These are phyloP conservation scores for Neurospora sp. DNA, from an alignment of 495 filamentous ascomycete species.

Conservation along the genomic window DNA sequence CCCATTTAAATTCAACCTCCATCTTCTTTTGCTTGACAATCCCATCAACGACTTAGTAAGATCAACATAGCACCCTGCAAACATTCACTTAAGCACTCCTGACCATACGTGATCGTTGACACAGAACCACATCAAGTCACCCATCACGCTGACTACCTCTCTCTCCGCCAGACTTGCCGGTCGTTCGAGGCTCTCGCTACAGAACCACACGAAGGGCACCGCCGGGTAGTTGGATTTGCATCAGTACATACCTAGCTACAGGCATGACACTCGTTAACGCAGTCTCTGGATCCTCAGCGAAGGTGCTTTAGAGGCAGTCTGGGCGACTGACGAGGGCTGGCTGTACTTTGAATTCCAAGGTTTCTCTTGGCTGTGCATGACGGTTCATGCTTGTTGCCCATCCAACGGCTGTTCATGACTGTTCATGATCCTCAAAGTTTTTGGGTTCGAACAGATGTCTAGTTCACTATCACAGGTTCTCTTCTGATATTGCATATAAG, in stretches of 20 bases:
- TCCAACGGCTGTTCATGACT: background rate
- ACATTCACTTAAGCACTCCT: too few species aligned
- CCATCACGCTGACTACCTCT: background rate
- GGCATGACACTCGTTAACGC: background rate
- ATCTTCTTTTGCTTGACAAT: background rate
- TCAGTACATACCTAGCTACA: background rate
- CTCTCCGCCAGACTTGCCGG: background rate
- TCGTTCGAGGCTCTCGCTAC: background rate
- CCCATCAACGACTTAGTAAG: background rate
- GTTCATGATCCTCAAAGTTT: background rate
- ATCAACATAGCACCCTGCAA: too few species aligned
- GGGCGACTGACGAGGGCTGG: background rate
- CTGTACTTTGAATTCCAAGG: background rate
- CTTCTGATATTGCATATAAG: background rate
- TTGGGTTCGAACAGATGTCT: background rate
- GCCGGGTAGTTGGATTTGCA: background rate
- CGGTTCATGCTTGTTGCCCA: background rate
- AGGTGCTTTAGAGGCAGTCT: background rate
- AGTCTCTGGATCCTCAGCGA: background rate
- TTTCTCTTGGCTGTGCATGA: background rate
- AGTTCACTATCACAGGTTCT: background rate
- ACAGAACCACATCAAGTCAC: background rate
- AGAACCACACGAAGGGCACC: background rate
- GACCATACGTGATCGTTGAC: background rate
- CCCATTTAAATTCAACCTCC: too few species aligned